A percentile compares a stretch with the other conserved stretches of the same genome.
Conservation (phyloP, 257 asterid species). For the Gentiana dahurica region DNA sequence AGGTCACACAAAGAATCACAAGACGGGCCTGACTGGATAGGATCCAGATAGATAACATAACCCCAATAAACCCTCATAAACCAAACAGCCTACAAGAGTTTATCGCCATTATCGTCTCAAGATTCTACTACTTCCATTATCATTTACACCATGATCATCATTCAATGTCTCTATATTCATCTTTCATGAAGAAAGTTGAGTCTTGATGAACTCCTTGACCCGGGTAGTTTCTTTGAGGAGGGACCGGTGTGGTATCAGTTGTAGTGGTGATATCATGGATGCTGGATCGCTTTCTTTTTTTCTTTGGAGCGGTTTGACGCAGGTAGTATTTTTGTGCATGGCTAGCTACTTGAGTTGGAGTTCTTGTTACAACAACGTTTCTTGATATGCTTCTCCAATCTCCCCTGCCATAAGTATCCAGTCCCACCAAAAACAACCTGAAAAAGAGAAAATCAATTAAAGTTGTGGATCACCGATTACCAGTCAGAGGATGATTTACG, state of each 20-base stretch:
- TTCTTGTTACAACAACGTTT: slow-evolving; percentile 75
- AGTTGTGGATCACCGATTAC: too few species aligned
- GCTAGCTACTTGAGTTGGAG: slow-evolving; percentile 93
- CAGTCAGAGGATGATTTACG: too few species aligned
- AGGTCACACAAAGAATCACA: too few species aligned
- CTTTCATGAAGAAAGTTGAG: not conserved
- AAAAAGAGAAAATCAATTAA: not conserved
- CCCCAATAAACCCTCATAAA: too few species aligned
- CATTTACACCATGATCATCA: too few species aligned
- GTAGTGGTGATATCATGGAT: slow-evolving; percentile 82
- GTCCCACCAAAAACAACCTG: slow-evolving; percentile 68
- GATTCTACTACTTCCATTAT: too few species aligned
- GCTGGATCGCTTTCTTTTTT: slow-evolving; percentile 77
- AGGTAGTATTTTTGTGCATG: slow-evolving; percentile 87
- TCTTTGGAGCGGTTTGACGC: slow-evolving; percentile 62
- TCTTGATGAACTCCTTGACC: slow-evolving; percentile 24
- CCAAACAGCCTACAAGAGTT: too few species aligned
- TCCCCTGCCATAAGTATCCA: slow-evolving; percentile 63
- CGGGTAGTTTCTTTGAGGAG: slow-evolving; percentile 42
- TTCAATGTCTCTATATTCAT: too few species aligned
- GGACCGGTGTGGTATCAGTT: slow-evolving; percentile 34
- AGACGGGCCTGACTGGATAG: too few species aligned
- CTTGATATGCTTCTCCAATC: slow-evolving; percentile 98
- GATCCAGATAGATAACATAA: too few species aligned
- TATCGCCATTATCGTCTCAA: too few species aligned